phyloP scores from a whole-genome alignment of 257 asterid species.

The Cinchona pubescens region DNA sequence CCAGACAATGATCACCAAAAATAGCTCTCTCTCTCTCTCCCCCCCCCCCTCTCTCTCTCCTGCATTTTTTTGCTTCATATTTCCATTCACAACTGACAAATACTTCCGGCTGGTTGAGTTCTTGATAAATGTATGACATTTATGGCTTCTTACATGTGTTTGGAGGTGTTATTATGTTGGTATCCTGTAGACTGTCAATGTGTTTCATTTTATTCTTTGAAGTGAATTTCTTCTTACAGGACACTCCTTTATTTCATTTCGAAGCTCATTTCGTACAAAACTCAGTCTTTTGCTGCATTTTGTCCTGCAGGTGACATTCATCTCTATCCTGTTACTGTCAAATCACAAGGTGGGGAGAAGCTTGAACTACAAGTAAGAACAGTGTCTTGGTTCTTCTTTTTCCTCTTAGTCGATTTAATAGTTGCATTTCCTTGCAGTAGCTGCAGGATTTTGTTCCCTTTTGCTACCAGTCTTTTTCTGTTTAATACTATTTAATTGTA shows the following conservation, averaged over 20 bases:
- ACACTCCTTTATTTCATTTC: neutral
- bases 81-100: too few relatives aligned
- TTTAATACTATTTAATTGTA: neutral
- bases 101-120: neutral
- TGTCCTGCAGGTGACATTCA: slow-evolving; percentile 64
- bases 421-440: slow-evolving; percentile 15
- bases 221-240: neutral
- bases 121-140: neutral
- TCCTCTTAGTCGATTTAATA: neutral
- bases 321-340: slow-evolving; percentile 87
- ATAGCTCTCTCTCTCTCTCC: neutral
- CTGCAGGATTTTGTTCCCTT: neutral
- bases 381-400: neutral
- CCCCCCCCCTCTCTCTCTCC: neutral
- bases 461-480: neutral
- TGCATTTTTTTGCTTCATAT: neutral
- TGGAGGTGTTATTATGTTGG: neutral
- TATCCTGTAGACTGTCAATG: neutral
- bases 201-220: neutral
- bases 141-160: neutral
- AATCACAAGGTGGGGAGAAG: slow-evolving; percentile 81
- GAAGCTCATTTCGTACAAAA: neutral
- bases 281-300: neutral
- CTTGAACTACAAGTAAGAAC: slow-evolving; percentile 82
- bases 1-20: too few relatives aligned